Percentiles rank a stretch among this genome's conserved stretches.
phyloP scores from a whole-genome alignment of 768 basidiomycete genomes.

The Asterophora lycoperdoides region DNA sequence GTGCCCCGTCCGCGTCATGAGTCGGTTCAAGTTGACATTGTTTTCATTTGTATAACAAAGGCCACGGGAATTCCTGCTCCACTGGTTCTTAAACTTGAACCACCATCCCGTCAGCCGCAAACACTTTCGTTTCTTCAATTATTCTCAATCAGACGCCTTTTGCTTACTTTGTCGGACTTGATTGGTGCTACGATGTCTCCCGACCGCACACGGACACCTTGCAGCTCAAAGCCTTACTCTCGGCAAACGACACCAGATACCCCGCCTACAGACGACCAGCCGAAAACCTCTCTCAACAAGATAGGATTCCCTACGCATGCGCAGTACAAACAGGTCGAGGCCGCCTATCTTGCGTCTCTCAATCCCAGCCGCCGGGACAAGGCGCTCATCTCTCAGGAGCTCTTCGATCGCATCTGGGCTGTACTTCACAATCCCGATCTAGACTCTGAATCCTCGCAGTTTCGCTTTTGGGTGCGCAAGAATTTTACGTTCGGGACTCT shows the following conservation, averaged over 20 bases:
- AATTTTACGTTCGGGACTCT: conserved; percentile 58
- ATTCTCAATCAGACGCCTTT: not conserved
- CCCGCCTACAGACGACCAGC: conserved; percentile 7
- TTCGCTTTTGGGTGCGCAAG: conserved; percentile 81
- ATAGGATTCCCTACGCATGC: conserved; percentile 59
- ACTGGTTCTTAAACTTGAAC: not conserved
- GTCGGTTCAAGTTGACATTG: not conserved
- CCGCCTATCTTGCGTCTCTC: conserved; percentile 54
- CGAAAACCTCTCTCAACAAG: conserved; percentile 14
- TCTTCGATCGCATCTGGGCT: conserved; percentile 72
- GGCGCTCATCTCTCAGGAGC: conserved; percentile 64
- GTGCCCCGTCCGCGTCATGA: not conserved
- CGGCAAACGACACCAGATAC: conserved; percentile 19
- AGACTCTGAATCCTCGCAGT: conserved; percentile 55
- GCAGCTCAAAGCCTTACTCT: conserved; percentile 33
- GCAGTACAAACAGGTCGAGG: conserved; percentile 56
- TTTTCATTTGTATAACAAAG: too few relatives aligned
- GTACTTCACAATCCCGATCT: conserved; percentile 53
- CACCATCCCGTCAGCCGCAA: not conserved
- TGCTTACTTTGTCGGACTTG: conserved; percentile 6
- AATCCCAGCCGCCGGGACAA: conserved; percentile 54
- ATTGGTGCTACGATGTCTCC: conserved; percentile 27
- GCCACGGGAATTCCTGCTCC: too few relatives aligned
- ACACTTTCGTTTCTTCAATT: not conserved
- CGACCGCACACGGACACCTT: conserved; percentile 24